phyloP scores from a whole-genome alignment of 441 rosid species.

The Euphorbia schlechtendalii region DNA sequence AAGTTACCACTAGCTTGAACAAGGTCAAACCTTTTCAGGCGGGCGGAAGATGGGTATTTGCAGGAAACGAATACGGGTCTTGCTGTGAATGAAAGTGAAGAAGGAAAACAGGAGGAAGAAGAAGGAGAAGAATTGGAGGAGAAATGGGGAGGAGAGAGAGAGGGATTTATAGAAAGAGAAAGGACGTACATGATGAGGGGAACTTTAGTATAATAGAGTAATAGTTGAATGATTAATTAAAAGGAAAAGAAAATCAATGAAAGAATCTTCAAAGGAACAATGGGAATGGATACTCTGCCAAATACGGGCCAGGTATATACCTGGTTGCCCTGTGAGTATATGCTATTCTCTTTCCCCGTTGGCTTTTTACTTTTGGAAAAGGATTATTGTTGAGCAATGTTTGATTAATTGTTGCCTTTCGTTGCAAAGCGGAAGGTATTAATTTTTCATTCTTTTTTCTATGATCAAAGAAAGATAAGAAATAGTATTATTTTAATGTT shows the following conservation, averaged over 20 bases:
- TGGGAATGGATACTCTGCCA: constrained; percentile 40
- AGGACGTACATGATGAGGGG: constrained; percentile 22
- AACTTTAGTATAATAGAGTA: neutral
- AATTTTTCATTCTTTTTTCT: too few relatives aligned
- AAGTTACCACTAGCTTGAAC: constrained; percentile 19
- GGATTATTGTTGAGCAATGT: too few relatives aligned
- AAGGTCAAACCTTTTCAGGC: constrained; percentile 10
- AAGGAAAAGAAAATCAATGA: neutral
- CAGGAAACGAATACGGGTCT: constrained; percentile 35
- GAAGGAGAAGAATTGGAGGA: constrained; percentile 11
- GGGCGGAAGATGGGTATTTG: constrained; percentile 11
- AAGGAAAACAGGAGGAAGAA: constrained; percentile 17
- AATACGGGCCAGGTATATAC: constrained; percentile 6
- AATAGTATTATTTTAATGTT: too few relatives aligned
- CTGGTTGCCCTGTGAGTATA: constrained; percentile 27
- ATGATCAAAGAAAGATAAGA: too few relatives aligned
- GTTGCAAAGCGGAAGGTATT: too few relatives aligned
- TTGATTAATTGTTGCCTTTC: too few relatives aligned
- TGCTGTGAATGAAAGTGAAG: constrained; percentile 18
- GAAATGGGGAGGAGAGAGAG: constrained; percentile 17
- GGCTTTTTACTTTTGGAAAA: neutral
- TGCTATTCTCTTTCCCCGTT: constrained; percentile 15
- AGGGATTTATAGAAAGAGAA: constrained; percentile 50
- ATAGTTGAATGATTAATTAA: constrained; percentile 3
- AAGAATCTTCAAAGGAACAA: constrained; percentile 36